A percentile compares a stretch with the other conserved stretches of the same genome.
phyloP scores from a whole-genome alignment of 345 rosid species.

The Pistacia vera region DNA sequence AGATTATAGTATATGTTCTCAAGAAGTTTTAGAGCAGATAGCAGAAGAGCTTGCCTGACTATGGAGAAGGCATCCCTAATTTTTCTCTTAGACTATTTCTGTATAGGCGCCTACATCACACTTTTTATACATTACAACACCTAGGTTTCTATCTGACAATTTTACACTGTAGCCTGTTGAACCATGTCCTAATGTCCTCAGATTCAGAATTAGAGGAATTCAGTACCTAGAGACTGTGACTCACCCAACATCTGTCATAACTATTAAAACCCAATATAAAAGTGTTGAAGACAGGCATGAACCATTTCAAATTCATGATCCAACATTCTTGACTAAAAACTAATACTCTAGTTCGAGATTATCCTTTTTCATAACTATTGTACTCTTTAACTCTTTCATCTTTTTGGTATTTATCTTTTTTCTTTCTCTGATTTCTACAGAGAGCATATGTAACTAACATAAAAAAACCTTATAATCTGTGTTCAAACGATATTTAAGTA shows the following conservation, averaged over 20 bases:
- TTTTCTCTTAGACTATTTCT: not conserved
- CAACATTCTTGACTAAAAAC: not conserved
- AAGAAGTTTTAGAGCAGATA: not conserved
- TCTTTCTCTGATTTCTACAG: not conserved
- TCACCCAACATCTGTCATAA: too few species aligned
- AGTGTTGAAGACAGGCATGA: not conserved
- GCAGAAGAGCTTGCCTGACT: not conserved
- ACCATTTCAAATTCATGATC: not conserved
- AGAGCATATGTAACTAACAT: not conserved
- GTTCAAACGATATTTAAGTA: not conserved
- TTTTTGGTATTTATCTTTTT: not conserved
- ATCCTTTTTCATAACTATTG: not conserved
- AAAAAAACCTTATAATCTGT: not conserved
- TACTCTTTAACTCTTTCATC: not conserved
- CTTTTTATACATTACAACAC: not conserved
- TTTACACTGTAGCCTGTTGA: not conserved
- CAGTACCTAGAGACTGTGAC: not conserved
- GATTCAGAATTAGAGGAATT: slow-evolving; percentile 3
- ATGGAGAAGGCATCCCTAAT: not conserved
- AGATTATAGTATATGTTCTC: not conserved
- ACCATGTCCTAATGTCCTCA: not conserved
- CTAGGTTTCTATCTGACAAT: not conserved
- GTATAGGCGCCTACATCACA: not conserved
- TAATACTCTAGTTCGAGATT: not conserved
- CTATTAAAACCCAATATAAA: not conserved